A percentile compares a stretch with the other conserved stretches of the same genome.
These are phyloP conservation scores for Dysphania ambrosioides DNA, from an alignment of 148 eudicot genomes.

Conservation along the genomic window DNA sequence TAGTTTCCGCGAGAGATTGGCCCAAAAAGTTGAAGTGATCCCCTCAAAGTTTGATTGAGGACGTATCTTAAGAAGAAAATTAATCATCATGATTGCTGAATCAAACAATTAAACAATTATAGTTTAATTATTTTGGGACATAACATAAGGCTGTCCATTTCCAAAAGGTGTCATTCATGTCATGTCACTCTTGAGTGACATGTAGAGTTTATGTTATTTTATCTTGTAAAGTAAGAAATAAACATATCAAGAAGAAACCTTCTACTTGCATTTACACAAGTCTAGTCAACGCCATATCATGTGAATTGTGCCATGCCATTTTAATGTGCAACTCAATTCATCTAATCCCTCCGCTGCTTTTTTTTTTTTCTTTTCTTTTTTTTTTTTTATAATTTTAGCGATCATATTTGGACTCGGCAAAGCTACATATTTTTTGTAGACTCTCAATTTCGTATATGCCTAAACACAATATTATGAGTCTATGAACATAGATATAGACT, in stretches of 20 bases:
- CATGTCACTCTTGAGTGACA: conserved; percentile 20
- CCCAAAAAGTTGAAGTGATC: conserved; percentile 16
- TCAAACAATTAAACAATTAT: not conserved
- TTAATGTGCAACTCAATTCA: not conserved
- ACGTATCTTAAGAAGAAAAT: conserved; percentile 13
- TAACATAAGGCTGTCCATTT: conserved; percentile 9
- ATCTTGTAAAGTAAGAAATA: not conserved
- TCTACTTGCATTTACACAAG: not conserved
- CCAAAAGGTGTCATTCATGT: conserved; percentile 19
- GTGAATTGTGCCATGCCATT: not conserved
- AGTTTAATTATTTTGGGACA: not conserved
- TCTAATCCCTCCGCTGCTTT: no score
- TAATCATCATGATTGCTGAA: not conserved
- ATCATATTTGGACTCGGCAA: no score
- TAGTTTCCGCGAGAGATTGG: not conserved
- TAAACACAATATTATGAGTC: no score
- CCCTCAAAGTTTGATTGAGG: conserved; percentile 19
- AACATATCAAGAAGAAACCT: conserved; percentile 1
- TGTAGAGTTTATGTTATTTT: not conserved
- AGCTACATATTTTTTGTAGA: no score
- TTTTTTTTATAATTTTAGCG: no score
- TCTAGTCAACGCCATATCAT: conserved; percentile 3
- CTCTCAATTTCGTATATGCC: no score
- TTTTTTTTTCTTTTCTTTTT: no score
- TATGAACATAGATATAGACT: no score